Evolutionary conservation across 1,284 basidiomycete species (phyloP).

Genomic region (Ceratobasidium sp.): DNA sequence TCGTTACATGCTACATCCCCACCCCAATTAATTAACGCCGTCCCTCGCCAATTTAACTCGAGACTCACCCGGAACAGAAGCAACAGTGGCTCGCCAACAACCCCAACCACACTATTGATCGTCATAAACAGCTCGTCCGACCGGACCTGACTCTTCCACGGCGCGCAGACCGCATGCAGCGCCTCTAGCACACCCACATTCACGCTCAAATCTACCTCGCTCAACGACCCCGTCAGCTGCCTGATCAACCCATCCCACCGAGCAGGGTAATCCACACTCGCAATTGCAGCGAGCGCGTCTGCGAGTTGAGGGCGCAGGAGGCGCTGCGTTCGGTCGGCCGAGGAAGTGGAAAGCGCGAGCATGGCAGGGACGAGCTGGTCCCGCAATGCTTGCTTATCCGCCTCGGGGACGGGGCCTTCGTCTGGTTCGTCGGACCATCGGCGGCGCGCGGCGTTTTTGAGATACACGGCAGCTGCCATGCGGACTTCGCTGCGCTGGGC

Average conservation of each 20-base stretch:
- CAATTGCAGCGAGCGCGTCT: slow-evolving; percentile 88
- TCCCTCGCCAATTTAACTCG: no score
- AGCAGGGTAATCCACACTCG: slow-evolving; percentile 85
- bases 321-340: slow-evolving; percentile 62
- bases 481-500: slow-evolving; percentile 75
- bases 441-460: slow-evolving; percentile 87
- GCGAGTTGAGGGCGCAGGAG: slow-evolving; percentile 82
- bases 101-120: slow-evolving; percentile 91
- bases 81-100: slow-evolving; percentile 87
- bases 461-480: slow-evolving; percentile 84
- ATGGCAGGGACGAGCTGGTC: slow-evolving; percentile 82
- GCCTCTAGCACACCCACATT: slow-evolving; percentile 93
- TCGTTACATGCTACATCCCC: slow-evolving; percentile 5
- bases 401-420: slow-evolving; percentile 67
- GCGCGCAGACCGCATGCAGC: slow-evolving; percentile 93
- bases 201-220: slow-evolving; percentile 80
- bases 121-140: slow-evolving; percentile 88
- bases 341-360: slow-evolving; percentile 73
- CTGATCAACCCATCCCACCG: slow-evolving; percentile 88
- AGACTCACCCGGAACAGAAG: slow-evolving; percentile 76
- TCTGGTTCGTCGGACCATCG: slow-evolving; percentile 85
- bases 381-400: slow-evolving; percentile 75
- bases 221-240: slow-evolving; percentile 86
- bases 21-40: background rate
- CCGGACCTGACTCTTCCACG: slow-evolving; percentile 92